Conservation (phyloP, 345 rosid species). For the Luvunga scandens region DNA sequence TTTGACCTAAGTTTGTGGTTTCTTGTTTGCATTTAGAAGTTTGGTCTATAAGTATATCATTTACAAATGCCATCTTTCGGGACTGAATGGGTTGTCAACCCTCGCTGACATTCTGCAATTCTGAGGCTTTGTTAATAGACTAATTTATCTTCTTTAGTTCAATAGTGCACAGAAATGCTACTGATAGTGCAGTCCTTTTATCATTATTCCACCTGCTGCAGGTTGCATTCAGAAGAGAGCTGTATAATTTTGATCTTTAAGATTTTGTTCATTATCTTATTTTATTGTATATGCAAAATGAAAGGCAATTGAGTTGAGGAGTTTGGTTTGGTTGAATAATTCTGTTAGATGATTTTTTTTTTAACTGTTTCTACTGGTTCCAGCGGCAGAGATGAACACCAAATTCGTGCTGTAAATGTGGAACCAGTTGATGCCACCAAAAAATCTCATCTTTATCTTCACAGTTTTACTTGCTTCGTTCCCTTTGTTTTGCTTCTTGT, state of each 20-base stretch:
- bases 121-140: slow-evolving; percentile 18
- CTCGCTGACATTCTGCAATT: slow-evolving; percentile 32
- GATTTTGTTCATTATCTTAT: too few relatives aligned
- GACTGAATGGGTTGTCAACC: slow-evolving; percentile 29
- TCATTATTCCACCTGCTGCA: too few relatives aligned
- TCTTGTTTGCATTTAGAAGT: background rate
- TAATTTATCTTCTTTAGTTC: too few relatives aligned
- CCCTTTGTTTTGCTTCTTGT: slow-evolving; percentile 35
- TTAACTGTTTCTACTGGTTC: background rate
- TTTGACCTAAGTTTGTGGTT: too few relatives aligned
- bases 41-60: slow-evolving; percentile 19
- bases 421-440: background rate
- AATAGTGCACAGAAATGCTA: too few relatives aligned
- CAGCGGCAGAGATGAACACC: background rate
- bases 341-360: background rate
- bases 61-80: slow-evolving; percentile 25
- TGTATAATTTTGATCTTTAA: too few relatives aligned
- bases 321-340: background rate
- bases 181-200: too few relatives aligned
- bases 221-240: too few relatives aligned
- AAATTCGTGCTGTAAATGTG: background rate
- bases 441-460: slow-evolving; percentile 21
- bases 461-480: slow-evolving; percentile 14
- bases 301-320: background rate
- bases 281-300: background rate